Percentiles rank a stretch among this genome's conserved stretches.
These are phyloP conservation scores for Mucor mucedo DNA, from an alignment of 371 early-diverging fungal genomes.

Conservation along the genomic window DNA sequence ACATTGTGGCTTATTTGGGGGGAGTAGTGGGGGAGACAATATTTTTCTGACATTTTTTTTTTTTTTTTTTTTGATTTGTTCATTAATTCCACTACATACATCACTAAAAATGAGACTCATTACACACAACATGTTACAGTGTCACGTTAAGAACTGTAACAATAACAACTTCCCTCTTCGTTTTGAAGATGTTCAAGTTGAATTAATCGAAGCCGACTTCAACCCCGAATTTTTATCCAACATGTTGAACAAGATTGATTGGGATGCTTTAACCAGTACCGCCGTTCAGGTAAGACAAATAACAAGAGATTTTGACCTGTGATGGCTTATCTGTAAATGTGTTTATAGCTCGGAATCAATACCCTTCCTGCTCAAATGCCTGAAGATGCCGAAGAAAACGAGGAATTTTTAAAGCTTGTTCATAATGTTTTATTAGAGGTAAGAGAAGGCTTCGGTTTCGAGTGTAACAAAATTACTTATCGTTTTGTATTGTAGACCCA, in stretches of 20 bases:
- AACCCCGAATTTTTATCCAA: constrained; percentile 85
- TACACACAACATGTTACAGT: constrained; percentile 98
- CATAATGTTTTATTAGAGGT: constrained; percentile 86
- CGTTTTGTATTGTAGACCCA: constrained; percentile 56
- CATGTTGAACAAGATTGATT: constrained; percentile 87
- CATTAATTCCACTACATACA: not conserved
- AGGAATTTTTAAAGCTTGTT: constrained; percentile 74
- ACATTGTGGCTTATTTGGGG: not conserved
- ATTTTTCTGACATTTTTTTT: constrained; percentile 4
- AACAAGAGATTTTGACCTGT: not conserved
- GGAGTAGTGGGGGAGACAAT: no score
- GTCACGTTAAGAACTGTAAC: constrained; percentile 94
- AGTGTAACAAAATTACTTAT: no score
- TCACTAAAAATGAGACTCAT: constrained; percentile 79
- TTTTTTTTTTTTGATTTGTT: not conserved
- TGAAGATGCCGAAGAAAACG: constrained; percentile 70
- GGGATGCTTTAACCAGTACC: constrained; percentile 79
- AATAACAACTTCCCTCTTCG: constrained; percentile 88
- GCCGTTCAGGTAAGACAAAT: constrained; percentile 64
- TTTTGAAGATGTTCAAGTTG: constrained; percentile 84
- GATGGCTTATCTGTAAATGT: not conserved
- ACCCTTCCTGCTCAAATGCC: constrained; percentile 75
- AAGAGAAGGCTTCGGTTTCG: constrained; percentile 10
- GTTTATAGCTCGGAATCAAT: constrained; percentile 62
- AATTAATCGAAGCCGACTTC: constrained; percentile 83